Evolutionary conservation across 2,329 filamentous ascomycete genomes (phyloP).

Genomic region (Diplocarpon mali): DNA sequence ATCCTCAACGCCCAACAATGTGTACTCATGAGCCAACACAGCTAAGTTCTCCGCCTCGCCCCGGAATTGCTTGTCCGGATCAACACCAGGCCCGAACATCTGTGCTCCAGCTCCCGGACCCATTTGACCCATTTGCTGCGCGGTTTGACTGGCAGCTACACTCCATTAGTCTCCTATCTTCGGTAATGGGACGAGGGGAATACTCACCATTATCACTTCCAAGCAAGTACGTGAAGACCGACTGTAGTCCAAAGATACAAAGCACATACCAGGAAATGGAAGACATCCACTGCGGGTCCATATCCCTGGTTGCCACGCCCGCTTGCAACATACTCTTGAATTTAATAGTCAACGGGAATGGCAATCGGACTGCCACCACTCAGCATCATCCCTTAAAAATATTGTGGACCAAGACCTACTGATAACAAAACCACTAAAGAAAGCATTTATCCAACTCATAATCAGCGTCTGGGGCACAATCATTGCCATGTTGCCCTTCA

Average conservation of each 20-base stretch:
- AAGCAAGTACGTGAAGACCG: slow-evolving; percentile 93
- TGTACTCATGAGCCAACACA: slow-evolving; percentile 87
- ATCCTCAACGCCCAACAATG: slow-evolving; percentile 79
- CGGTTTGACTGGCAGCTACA: slow-evolving; percentile 79
- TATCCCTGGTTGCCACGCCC: slow-evolving; percentile 86
- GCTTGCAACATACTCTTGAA: slow-evolving; percentile 99
- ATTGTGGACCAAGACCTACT: slow-evolving; percentile 44
- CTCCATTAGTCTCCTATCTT: slow-evolving; percentile 4
- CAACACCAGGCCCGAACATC: slow-evolving; percentile 85
- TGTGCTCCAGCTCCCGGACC: slow-evolving; percentile 50
- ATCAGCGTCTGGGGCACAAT: slow-evolving; percentile 98
- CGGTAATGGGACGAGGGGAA: background rate
- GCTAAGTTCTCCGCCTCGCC: slow-evolving; percentile 91
- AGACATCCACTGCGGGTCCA: slow-evolving; percentile 97
- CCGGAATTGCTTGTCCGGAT: slow-evolving; percentile 90
- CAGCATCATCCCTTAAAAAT: slow-evolving; percentile 7
- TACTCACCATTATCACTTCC: slow-evolving; percentile 85
- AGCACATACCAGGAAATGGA: slow-evolving; percentile 98
- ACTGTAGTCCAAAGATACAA: slow-evolving; percentile 91
- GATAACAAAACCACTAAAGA: slow-evolving; percentile 96
- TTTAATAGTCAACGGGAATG: slow-evolving; percentile 93
- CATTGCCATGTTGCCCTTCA: slow-evolving; percentile 99
- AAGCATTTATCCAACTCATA: slow-evolving; percentile 99
- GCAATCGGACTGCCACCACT: slow-evolving; percentile 65
- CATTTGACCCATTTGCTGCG: slow-evolving; percentile 71